Conservation (phyloP, 2,329 filamentous ascomycete genomes). For the Xylariaceae sp. region DNA sequence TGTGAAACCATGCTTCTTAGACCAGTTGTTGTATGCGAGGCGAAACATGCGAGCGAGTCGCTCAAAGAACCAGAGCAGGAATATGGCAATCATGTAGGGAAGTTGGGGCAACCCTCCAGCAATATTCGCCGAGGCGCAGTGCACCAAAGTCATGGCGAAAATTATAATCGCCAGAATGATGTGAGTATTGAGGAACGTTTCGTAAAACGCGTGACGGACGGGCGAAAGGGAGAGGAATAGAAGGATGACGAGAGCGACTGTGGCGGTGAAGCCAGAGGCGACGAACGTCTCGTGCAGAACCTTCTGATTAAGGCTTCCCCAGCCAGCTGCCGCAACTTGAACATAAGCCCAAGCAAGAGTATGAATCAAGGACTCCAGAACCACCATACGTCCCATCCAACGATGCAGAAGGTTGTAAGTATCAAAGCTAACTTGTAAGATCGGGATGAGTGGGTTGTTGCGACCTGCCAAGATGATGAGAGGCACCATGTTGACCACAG, state of each 20-base stretch:
- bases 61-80: slow-evolving; percentile 75
- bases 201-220: slow-evolving; percentile 90
- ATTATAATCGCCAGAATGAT: slow-evolving; percentile 67
- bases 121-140: slow-evolving; percentile 65
- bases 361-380: slow-evolving; percentile 67
- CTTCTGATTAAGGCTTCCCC: slow-evolving; percentile 51
- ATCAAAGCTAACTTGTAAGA: slow-evolving; percentile 88
- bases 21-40: slow-evolving; percentile 64
- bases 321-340: slow-evolving; percentile 61
- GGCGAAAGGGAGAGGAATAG: slow-evolving; percentile 70
- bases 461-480: slow-evolving; percentile 83
- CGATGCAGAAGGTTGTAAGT: slow-evolving; percentile 90
- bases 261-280: slow-evolving; percentile 58
- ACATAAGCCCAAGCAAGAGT: slow-evolving; percentile 71
- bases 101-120: slow-evolving; percentile 66
- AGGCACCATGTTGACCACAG: slow-evolving; percentile 87
- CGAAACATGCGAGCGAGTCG: slow-evolving; percentile 60
- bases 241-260: slow-evolving; percentile 60
- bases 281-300: slow-evolving; percentile 61
- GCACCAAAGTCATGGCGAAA: slow-evolving; percentile 72
- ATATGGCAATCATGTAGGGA: slow-evolving; percentile 68
- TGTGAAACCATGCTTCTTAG: slow-evolving; percentile 50
- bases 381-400: slow-evolving; percentile 74
- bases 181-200: slow-evolving; percentile 88
- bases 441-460: slow-evolving; percentile 83